Evolutionary conservation across 306 rosid species (phyloP), one percentile per base, ranked within the genome.

Genomic region (Luffa acutangula): DNA sequence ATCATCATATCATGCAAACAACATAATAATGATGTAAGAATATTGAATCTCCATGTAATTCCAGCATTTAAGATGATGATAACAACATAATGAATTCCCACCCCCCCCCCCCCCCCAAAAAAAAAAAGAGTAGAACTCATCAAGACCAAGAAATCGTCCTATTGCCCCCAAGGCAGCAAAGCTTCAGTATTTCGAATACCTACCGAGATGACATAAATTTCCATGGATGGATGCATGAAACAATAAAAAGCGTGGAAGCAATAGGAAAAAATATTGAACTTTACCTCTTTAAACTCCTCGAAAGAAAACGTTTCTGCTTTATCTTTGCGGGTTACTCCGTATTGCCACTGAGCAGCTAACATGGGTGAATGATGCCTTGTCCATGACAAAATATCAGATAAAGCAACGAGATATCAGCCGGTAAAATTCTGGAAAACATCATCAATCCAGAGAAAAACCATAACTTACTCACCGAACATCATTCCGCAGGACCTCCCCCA

Each of bases 301-400:
- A 93, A 96, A 53, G 84, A 87, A 90, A 91, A 93, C 57, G 78
- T 85, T 80, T 88, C 80, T 15, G 85, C 90, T 82, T 80, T 69
- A 83, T 96, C 98, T 84, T 91, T 91, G 78, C 98, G 98, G 79
- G 98, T 96, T 81, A 96, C 98, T 17, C 87, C 99, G 86, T 87
- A 58, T 81, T 93, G 99, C 94, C 86, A 84, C 78, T 96, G 99
- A 73, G 98, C 93, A 60, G 90, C 59, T 84, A 96, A 82, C 96
- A 96, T 91, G 52, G 97, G 99, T 15, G 79, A 90, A 83, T 90
- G 84, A 62, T 85, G 93, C 90, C 99, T 69, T 91, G 91, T 81
- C 72, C 85, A 84, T 81, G 84, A 78, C 56, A 66, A 76, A 70
- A 56, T 52, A 77, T 74, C 78, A 63, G 49, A 76, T 39, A 6